Percentiles rank a stretch among this genome's conserved stretches.
phyloP scores from a whole-genome alignment of 2,329 filamentous ascomycete genomes.

The Diaporthe humulicola region DNA sequence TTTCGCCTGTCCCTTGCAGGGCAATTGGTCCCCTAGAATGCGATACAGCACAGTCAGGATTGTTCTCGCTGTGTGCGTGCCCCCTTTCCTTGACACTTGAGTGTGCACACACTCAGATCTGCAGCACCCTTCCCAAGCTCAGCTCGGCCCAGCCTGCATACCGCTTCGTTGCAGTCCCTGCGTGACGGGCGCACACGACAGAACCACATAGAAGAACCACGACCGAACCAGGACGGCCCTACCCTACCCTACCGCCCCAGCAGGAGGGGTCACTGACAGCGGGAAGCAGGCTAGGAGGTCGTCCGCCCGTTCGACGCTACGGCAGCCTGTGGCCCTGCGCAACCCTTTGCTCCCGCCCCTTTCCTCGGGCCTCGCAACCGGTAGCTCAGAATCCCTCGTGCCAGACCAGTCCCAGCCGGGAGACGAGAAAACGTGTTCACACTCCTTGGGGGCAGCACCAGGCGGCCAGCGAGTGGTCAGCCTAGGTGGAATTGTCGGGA shows the following conservation, averaged over 20 bases:
- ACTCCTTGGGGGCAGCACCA: background rate
- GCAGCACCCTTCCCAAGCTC: background rate
- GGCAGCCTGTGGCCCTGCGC: slow-evolving; percentile 33
- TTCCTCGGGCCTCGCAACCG: slow-evolving; percentile 33
- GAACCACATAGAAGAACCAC: background rate
- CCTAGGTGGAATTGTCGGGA: background rate
- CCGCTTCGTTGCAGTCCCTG: background rate
- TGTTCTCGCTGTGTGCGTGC: background rate
- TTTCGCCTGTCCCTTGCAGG: slow-evolving; percentile 34
- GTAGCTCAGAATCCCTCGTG: slow-evolving; percentile 7
- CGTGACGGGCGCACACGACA: slow-evolving; percentile 10
- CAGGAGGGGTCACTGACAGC: slow-evolving; percentile 22
- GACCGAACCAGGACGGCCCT: background rate
- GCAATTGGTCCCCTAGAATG: slow-evolving; percentile 12
- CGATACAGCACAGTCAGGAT: background rate
- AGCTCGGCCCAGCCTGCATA: slow-evolving; percentile 7
- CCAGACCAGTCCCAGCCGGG: slow-evolving; percentile 3
- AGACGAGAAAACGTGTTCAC: slow-evolving; percentile 1
- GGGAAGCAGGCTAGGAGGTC: slow-evolving; percentile 14
- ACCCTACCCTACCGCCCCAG: background rate
- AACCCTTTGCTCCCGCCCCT: background rate
- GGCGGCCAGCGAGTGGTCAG: slow-evolving; percentile 15
- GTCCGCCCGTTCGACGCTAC: slow-evolving; percentile 9
- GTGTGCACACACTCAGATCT: slow-evolving; percentile 4
- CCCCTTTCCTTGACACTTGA: slow-evolving; percentile 7